Evolutionary conservation across 345 rosid species (phyloP), one percentile per base, ranked within the genome.

Genomic region (Boechera retrofracta): DNA sequence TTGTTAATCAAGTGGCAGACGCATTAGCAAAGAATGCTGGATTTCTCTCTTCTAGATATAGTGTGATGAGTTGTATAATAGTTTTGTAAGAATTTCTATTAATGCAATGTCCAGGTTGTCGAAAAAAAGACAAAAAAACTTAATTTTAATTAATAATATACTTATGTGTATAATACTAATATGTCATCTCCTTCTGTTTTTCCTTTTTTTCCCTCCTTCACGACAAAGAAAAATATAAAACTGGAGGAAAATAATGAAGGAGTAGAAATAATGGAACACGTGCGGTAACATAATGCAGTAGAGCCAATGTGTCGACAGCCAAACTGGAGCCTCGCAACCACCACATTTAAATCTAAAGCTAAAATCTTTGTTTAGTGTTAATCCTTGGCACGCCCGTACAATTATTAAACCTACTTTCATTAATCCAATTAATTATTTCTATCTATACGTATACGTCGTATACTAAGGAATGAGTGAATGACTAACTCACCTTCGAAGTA

Each of bases 251-350:
- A 76, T 70, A n/a, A 77, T 54, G 80, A 57, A 75, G 68, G 36
- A 62, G 57, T 62, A 42, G 75, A 77, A 62, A 77, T 77, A 77
- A 77, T 77, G 71, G 75, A 69, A 77, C 80, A 77, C 80, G 80
- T 70, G 80, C 59, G 64, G 38, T 33, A 69, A 55, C 71, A 77
- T 77, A 69, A 77, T 77, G 80, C 41, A 77, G 80, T 69, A 63
- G 71, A 76, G 71, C 80, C 80, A 63, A 55, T 69, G 49, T 69
- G 80, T 77, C 80, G 80, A 71, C 71, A 70, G 80, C 80, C 75
- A 63, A 62, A 77, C 80, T 69, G 75, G 80, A 69, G 58, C 42
- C 42, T 69, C 58, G 75, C 71, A 70, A 77, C 80, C 35, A 77
- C 75, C 80, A 62, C 71, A 63, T 77, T 76, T 62, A 59, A 62